phyloP scores from a whole-genome alignment of 495 filamentous ascomycete genomes.

The Penicillium salamii region DNA sequence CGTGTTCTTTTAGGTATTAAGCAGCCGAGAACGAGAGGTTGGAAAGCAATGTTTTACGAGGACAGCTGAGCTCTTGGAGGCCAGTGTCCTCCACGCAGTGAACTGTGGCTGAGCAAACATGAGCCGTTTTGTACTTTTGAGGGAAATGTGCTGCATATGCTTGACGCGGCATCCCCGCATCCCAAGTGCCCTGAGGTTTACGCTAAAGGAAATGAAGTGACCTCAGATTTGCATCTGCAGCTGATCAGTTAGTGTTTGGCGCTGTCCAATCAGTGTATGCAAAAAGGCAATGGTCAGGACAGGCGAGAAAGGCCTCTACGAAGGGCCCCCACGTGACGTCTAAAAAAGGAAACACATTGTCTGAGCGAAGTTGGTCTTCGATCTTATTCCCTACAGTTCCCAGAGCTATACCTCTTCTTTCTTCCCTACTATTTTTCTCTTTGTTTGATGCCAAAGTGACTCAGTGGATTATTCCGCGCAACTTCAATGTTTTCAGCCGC shows the following conservation, averaged over 20 bases:
- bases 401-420: neutral
- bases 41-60: no score
- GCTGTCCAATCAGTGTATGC: neutral
- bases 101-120: neutral
- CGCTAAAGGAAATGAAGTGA: neutral
- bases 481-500: constrained; percentile 22
- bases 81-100: neutral
- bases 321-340: constrained; percentile 22
- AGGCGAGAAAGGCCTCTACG: constrained; percentile 1
- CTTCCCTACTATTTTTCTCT: constrained; percentile 2
- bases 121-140: neutral
- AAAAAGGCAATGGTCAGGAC: neutral
- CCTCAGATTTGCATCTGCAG: constrained; percentile 11
- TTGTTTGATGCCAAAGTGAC: neutral
- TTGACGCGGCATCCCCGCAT: constrained; percentile 1
- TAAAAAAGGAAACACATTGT: constrained; percentile 16
- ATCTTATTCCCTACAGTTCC: neutral
- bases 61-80: neutral
- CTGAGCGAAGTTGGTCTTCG: neutral
- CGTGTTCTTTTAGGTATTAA: no score
- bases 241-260: neutral
- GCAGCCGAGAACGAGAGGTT: no score
- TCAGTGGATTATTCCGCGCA: neutral
- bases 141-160: constrained; percentile 6
- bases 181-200: no score